Evolutionary conservation across 208 protist genomes (phyloP).

Genomic region (Lotmaria passim): DNA sequence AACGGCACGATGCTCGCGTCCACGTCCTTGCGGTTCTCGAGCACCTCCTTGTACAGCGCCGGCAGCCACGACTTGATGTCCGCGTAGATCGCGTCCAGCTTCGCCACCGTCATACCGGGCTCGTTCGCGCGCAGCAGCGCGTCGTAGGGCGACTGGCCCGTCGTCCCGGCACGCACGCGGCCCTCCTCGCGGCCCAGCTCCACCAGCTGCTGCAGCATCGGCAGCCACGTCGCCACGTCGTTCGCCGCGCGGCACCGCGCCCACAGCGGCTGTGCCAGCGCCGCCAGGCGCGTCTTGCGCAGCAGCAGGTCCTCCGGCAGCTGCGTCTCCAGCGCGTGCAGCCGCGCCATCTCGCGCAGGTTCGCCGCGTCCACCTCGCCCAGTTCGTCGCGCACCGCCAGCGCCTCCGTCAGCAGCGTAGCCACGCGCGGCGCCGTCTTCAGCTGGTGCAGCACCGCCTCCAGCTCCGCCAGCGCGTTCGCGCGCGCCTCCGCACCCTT

Average conservation of each 20-base stretch:
- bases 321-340: conserved; percentile 24
- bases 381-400: conserved; percentile 22
- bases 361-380: conserved; percentile 44
- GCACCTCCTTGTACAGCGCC: conserved; percentile 53
- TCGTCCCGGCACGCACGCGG: conserved; percentile 15
- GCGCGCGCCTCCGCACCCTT: conserved; percentile 46
- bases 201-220: conserved; percentile 56
- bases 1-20: conserved; percentile 20
- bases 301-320: conserved; percentile 51
- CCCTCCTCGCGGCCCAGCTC: conserved; percentile 51
- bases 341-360: conserved; percentile 55
- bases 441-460: conserved; percentile 18
- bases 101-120: conserved; percentile 58
- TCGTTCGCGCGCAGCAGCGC: conserved; percentile 69
- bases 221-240: conserved; percentile 57
- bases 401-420: neutral
- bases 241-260: conserved; percentile 44
- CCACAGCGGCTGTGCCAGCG: conserved; percentile 46
- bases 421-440: conserved; percentile 24
- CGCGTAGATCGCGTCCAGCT: conserved; percentile 55
- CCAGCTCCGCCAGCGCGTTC: conserved; percentile 38
- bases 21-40: conserved; percentile 38
- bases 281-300: conserved; percentile 39
- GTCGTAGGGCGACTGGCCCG: conserved; percentile 46
- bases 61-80: conserved; percentile 71